A percentile compares a stretch with the other conserved stretches of the same genome.
phyloP scores from a whole-genome alignment of 768 basidiomycete species.

The Leccinum barrowsii region DNA sequence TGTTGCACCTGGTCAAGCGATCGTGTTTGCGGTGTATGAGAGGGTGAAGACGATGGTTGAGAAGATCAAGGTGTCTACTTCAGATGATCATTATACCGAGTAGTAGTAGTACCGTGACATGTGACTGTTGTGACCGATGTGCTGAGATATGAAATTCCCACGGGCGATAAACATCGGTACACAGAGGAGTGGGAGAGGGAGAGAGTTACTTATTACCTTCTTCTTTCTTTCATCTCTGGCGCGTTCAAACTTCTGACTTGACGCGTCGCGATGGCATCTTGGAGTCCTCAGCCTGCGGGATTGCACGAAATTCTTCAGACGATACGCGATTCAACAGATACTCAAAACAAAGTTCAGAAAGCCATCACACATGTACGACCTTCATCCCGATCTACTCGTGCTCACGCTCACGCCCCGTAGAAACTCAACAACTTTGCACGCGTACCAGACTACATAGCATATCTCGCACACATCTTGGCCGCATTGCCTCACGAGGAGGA shows the following conservation, averaged over 20 bases:
- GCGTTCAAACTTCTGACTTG: conserved; percentile 23
- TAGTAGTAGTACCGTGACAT: conserved; percentile 20
- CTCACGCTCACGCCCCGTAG: conserved; percentile 38
- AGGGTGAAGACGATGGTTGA: conserved; percentile 76
- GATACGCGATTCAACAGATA: conserved; percentile 87
- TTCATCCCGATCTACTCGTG: conserved; percentile 14
- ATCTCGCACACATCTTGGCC: conserved; percentile 91
- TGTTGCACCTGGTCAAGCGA: conserved; percentile 95
- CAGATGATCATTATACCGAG: conserved; percentile 70
- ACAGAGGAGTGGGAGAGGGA: conserved; percentile 15
- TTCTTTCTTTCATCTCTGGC: conserved; percentile 29
- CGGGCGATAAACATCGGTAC: conserved; percentile 35
- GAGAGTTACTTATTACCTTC: conserved; percentile 10
- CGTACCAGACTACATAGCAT: conserved; percentile 91
- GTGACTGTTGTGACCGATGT: conserved; percentile 25
- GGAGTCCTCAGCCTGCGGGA: conserved; percentile 82
- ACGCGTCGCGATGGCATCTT: conserved; percentile 58
- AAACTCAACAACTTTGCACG: conserved; percentile 86
- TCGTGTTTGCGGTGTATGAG: conserved; percentile 98
- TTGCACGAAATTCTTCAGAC: conserved; percentile 91
- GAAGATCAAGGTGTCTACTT: conserved; percentile 50
- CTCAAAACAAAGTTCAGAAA: conserved; percentile 67
- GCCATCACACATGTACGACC: conserved; percentile 74
- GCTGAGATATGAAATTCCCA: conserved; percentile 34
- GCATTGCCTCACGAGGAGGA: conserved; percentile 80